These are phyloP conservation scores for Globisporangium nagaii DNA, from an alignment of 352 stramenopile species.

Conservation along the genomic window DNA sequence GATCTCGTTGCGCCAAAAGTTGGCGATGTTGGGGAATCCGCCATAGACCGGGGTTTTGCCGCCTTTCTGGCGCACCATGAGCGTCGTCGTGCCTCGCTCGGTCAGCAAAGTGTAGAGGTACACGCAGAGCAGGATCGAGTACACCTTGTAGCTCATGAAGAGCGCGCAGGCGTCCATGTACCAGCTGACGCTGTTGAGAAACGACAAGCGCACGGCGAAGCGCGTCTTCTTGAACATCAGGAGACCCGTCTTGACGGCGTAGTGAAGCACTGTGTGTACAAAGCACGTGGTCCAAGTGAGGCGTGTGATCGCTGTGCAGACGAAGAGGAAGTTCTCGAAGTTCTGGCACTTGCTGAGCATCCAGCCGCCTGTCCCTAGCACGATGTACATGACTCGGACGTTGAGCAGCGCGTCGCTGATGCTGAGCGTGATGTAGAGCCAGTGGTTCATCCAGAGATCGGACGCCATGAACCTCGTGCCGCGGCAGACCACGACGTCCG, in stretches of 20 bases:
- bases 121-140: slow-evolving; percentile 16
- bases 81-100: slow-evolving; percentile 10
- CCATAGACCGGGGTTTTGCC: slow-evolving; percentile 17
- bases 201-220: neutral
- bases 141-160: slow-evolving; percentile 26
- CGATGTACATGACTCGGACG: slow-evolving; percentile 37
- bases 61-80: slow-evolving; percentile 10
- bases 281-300: slow-evolving; percentile 56
- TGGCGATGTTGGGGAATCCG: slow-evolving; percentile 11
- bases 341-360: slow-evolving; percentile 38
- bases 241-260: slow-evolving; percentile 20
- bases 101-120: slow-evolving; percentile 16
- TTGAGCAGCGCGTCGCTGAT: slow-evolving; percentile 40
- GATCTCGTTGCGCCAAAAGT: slow-evolving; percentile 28
- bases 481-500: slow-evolving; percentile 24
- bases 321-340: slow-evolving; percentile 44
- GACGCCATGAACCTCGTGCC: slow-evolving; percentile 39
- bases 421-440: slow-evolving; percentile 52
- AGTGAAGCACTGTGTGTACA: slow-evolving; percentile 23
- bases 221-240: slow-evolving; percentile 41
- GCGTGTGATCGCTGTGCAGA: slow-evolving; percentile 30
- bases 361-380: slow-evolving; percentile 35
- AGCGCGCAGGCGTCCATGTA: slow-evolving; percentile 1
- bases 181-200: neutral
- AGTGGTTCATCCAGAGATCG: slow-evolving; percentile 60